These are phyloP conservation scores for Ceratobasidium sp. DNA, from an alignment of 1,284 basidiomycete genomes.

Conservation along the genomic window DNA sequence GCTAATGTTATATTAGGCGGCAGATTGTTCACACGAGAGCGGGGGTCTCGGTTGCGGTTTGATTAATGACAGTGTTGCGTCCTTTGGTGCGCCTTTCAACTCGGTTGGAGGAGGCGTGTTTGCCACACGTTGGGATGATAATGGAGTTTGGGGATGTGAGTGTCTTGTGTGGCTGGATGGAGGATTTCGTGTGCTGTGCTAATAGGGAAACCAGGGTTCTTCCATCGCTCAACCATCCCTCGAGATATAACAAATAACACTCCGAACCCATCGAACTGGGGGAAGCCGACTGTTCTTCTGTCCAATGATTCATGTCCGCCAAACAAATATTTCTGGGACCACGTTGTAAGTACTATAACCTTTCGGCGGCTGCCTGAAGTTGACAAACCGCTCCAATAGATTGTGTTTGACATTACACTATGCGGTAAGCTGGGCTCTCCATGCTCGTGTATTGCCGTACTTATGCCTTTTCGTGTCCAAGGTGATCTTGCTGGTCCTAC, in stretches of 20 bases:
- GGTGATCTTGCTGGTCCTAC: too few relatives aligned
- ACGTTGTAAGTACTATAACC: constrained; percentile 51
- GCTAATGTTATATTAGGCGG: not conserved
- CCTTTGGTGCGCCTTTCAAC: constrained; percentile 82
- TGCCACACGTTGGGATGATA: constrained; percentile 76
- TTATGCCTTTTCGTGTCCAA: too few relatives aligned
- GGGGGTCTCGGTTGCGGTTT: constrained; percentile 79
- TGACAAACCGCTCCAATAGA: not conserved
- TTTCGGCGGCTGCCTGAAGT: constrained; percentile 16
- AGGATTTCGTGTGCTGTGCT: too few relatives aligned
- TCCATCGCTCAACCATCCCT: constrained; percentile 78
- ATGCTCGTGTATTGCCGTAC: too few relatives aligned
- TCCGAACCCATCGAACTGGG: constrained; percentile 72
- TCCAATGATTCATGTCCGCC: constrained; percentile 70
- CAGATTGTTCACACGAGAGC: constrained; percentile 46
- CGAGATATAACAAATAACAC: constrained; percentile 69
- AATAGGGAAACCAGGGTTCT: constrained; percentile 74
- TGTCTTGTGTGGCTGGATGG: too few relatives aligned
- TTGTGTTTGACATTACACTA: constrained; percentile 77
- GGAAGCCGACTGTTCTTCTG: constrained; percentile 71
- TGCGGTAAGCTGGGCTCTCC: constrained; percentile 68
- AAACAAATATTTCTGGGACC: constrained; percentile 63
- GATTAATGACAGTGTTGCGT: constrained; percentile 64
- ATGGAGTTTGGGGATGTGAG: constrained; percentile 77
- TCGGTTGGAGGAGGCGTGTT: constrained; percentile 82